These are phyloP conservation scores for Penicillium brasilianum DNA, from an alignment of 2,329 filamentous ascomycete species.

Conservation along the genomic window DNA sequence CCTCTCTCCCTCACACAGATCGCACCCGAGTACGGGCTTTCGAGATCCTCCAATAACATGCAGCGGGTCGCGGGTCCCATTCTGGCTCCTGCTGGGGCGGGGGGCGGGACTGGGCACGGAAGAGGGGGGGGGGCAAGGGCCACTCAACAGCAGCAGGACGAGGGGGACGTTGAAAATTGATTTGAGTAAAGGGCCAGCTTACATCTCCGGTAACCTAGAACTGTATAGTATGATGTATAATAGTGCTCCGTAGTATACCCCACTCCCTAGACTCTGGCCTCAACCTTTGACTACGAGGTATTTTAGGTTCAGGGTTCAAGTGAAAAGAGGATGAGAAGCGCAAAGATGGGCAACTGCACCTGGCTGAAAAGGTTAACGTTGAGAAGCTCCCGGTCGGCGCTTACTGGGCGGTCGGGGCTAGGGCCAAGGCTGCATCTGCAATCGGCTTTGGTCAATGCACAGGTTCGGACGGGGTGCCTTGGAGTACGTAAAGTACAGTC, in stretches of 20 bases:
- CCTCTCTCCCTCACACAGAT: slow-evolving; percentile 11
- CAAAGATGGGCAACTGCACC: slow-evolving; percentile 26
- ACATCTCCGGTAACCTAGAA: too few species aligned
- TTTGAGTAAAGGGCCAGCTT: background rate
- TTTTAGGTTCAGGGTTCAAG: background rate
- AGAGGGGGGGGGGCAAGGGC: background rate
- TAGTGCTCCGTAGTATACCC: background rate
- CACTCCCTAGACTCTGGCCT: background rate
- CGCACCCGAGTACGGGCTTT: slow-evolving; percentile 2
- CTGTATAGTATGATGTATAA: background rate
- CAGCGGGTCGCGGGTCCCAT: background rate
- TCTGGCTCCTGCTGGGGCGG: background rate
- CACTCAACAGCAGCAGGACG: background rate
- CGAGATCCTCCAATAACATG: slow-evolving; percentile 23
- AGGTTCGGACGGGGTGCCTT: too few species aligned
- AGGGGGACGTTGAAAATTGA: background rate
- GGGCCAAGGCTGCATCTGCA: slow-evolving; percentile 5
- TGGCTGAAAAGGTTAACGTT: slow-evolving; percentile 33
- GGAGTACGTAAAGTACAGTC: too few species aligned
- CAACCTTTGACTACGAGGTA: background rate
- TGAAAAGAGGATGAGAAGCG: slow-evolving; percentile 12
- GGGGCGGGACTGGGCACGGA: background rate
- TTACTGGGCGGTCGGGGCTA: slow-evolving; percentile 5
- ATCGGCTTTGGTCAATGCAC: slow-evolving; percentile 2
- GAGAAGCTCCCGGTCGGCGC: slow-evolving; percentile 17